Conservation (phyloP, 306 rosid genomes). For the Quercus glauca region DNA sequence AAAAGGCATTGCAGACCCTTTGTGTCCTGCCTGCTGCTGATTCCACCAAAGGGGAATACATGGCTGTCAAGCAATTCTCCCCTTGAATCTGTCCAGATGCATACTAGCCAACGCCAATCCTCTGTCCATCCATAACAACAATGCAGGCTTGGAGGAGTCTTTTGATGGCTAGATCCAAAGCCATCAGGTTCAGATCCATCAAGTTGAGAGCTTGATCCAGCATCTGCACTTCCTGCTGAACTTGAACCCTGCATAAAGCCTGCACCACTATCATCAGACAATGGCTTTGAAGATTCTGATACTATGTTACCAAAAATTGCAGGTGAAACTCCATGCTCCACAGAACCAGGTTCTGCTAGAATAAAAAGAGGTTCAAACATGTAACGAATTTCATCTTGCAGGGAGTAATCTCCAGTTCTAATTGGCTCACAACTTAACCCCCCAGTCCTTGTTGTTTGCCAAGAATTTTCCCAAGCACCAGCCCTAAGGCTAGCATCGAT, state of each 20-base stretch:
- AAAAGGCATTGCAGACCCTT: conserved; percentile 96
- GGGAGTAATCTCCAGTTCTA: conserved; percentile 67
- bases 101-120: conserved; percentile 99
- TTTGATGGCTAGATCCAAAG: conserved; percentile 39
- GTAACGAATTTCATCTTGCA: conserved; percentile 74
- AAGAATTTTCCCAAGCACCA: conserved; percentile 88
- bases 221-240: conserved; percentile 57
- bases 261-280: conserved; percentile 77
- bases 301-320: conserved; percentile 45
- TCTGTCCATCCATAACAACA: conserved; percentile 99
- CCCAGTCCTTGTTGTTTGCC: conserved; percentile 82
- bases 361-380: conserved; percentile 98
- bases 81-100: conserved; percentile 96
- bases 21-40: conserved; percentile 98
- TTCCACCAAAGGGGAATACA: conserved; percentile 96
- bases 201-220: conserved; percentile 60
- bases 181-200: conserved; percentile 73
- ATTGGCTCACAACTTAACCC: conserved; percentile 69
- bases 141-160: conserved; percentile 78
- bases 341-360: conserved; percentile 93
- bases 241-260: conserved; percentile 54
- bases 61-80: conserved; percentile 94
- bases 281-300: conserved; percentile 70
- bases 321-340: conserved; percentile 75
- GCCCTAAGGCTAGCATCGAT: conserved; percentile 90